phyloP scores from a whole-genome alignment of 2,329 filamentous ascomycete species.

The Ophiobolus disseminans region DNA sequence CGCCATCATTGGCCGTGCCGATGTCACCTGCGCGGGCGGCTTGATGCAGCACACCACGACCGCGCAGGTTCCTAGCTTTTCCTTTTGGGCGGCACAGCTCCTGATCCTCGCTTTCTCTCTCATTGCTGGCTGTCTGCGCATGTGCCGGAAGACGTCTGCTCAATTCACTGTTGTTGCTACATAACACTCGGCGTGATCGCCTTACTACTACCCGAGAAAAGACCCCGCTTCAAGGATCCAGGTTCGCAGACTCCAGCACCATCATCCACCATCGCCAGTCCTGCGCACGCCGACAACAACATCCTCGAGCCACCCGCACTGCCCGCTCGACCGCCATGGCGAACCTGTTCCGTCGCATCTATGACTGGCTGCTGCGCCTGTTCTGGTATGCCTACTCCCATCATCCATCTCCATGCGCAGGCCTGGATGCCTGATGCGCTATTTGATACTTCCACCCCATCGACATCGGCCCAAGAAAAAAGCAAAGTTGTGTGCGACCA shows the following conservation, averaged over 20 bases:
- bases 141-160: conserved; percentile 20
- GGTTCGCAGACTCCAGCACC: conserved; percentile 42
- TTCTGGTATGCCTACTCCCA: conserved; percentile 76
- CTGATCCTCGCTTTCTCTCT: conserved; percentile 32
- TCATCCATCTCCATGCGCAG: conserved; percentile 14
- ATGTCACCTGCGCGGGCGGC: conserved; percentile 27
- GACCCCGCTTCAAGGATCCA: conserved; percentile 47
- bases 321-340: conserved; percentile 67
- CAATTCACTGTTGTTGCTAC: conserved; percentile 35
- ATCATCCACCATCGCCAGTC: conserved; percentile 38
- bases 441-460: conserved; percentile 31
- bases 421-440: conserved; percentile 37
- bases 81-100: conserved; percentile 41
- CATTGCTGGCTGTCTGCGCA: conserved; percentile 14
- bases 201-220: conserved; percentile 30
- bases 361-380: conserved; percentile 96
- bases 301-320: conserved; percentile 44
- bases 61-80: conserved; percentile 32
- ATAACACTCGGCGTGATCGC: conserved; percentile 36
- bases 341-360: conserved; percentile 89
- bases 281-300: conserved; percentile 28
- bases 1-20: conserved; percentile 23
- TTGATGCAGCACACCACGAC: conserved; percentile 28
- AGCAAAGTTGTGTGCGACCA: conserved; percentile 22
- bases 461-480: conserved; percentile 25